Percentiles rank a stretch among this genome's conserved stretches.
Evolutionary conservation across 139 green algal species (phyloP).

Genomic region (Closterium sp.): DNA sequence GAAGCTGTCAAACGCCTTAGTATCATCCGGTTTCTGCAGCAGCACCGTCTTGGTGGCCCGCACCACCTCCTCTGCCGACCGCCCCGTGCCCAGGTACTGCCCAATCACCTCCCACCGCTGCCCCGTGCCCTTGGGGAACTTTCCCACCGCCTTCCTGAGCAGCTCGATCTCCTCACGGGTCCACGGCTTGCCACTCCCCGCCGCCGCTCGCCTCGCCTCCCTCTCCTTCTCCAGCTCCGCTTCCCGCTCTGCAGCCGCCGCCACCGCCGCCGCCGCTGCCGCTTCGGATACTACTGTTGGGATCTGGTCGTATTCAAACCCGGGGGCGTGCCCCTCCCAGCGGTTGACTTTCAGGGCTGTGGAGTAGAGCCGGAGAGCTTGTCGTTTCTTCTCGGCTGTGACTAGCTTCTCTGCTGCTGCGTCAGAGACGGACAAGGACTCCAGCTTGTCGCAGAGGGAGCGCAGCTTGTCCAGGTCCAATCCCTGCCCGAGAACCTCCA

Average conservation of each 20-base stretch:
- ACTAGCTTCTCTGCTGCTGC: background rate
- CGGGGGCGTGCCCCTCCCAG: background rate
- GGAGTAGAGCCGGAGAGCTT: background rate
- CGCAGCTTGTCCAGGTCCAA: background rate
- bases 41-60: constrained; percentile 30
- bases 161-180: constrained; percentile 83
- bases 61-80: constrained; percentile 44
- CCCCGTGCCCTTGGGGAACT: constrained; percentile 73
- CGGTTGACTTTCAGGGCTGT: background rate
- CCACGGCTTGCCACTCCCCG: constrained; percentile 65
- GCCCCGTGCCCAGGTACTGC: constrained; percentile 4
- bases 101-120: constrained; percentile 50
- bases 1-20: constrained; percentile 36
- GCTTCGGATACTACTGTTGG: background rate
- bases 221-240: constrained; percentile 8
- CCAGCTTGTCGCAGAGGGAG: background rate
- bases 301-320: background rate
- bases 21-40: constrained; percentile 42
- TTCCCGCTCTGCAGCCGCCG: constrained; percentile 13
- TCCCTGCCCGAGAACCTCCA: background rate
- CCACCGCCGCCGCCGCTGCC: background rate
- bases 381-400: too few relatives aligned
- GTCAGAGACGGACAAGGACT: background rate
- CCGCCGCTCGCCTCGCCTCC: constrained; percentile 11
- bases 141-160: constrained; percentile 87